Percentiles rank a stretch among this genome's conserved stretches.
Conservation (phyloP, 1,284 basidiomycete genomes). For the Malassezia pachydermatis region DNA sequence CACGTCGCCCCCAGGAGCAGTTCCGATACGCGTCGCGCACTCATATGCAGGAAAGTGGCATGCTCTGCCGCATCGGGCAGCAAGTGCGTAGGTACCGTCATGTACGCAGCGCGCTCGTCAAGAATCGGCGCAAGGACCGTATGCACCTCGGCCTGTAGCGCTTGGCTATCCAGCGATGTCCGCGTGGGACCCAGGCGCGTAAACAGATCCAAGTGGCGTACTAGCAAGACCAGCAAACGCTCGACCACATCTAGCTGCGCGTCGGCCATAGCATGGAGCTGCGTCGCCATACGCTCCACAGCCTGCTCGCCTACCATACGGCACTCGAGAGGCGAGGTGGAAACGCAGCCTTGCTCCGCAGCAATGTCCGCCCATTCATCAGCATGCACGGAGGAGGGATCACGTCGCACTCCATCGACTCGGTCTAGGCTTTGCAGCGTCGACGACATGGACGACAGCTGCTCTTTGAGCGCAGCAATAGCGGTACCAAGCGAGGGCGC, state of each 20-base stretch:
- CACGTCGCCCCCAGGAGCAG: too few species aligned
- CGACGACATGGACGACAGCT: conserved; percentile 56
- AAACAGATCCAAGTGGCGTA: conserved; percentile 61
- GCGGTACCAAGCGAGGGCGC: conserved; percentile 68
- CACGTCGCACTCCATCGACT: conserved; percentile 61
- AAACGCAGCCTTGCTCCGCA: conserved; percentile 16
- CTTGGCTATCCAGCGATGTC: background rate
- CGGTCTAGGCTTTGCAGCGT: conserved; percentile 61
- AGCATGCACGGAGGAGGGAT: conserved; percentile 60
- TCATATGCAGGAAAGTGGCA: conserved; percentile 34
- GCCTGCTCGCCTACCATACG: conserved; percentile 18
- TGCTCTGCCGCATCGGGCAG: conserved; percentile 24
- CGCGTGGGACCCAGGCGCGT: background rate
- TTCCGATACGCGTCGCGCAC: conserved; percentile 24
- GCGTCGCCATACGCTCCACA: conserved; percentile 23
- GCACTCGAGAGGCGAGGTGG: background rate
- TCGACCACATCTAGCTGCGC: conserved; percentile 63
- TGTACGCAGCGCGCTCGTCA: conserved; percentile 28
- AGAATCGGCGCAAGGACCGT: conserved; percentile 24
- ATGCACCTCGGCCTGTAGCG: conserved; percentile 5
- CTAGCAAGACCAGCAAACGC: conserved; percentile 70
- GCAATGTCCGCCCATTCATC: conserved; percentile 60
- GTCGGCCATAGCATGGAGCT: conserved; percentile 52
- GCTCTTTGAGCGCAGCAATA: conserved; percentile 58
- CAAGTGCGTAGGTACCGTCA: conserved; percentile 19